Evolutionary conservation across 2,329 filamentous ascomycete species (phyloP), one percentile per base, ranked within the genome.

Genomic region (Cladosporium colombiae): DNA sequence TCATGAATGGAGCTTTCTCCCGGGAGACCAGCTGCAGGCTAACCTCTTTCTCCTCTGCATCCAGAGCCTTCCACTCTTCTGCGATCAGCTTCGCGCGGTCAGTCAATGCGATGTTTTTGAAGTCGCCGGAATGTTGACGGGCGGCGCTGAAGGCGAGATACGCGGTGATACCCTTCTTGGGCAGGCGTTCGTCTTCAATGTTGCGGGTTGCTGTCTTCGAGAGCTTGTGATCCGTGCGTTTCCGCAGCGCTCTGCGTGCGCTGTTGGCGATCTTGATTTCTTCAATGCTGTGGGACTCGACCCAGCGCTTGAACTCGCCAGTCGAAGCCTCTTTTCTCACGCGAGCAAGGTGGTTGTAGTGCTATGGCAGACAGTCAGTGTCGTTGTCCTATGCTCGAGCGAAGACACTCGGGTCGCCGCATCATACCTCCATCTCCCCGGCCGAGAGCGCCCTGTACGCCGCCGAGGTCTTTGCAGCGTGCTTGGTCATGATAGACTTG

Each of bases 201-300:
- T 59, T n/a, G 2, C 66, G 60, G 40, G 40, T 46, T 8, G 3
- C n/a, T 46, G 40, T 0, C 23, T 8, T 3, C 37, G 53, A 52
- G 52, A 70, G 71, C 8, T 29, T 27, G 3, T 60, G 5, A 67
- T 58, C 50, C 25, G 62, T 57, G 44, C 66, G 72, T 40, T 65
- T 72, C 21, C 74, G 73, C 21, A 84, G 70, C 5, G 52, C 13
- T 1, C 46, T 66, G 44, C 88, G 85, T 13, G 88, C 88, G 13
- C 69, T 72, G 74, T 91, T 91, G 65, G 88, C 88, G 3, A 79
- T 66, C 55, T 78, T 78, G 70, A 91, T 89, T 72, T 88, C 74
- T 5, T 84, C 78, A 11, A 85, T 82, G 1, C 85, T 85, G 72
- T 88, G 76, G 3, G 75, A 77, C 35, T 82, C 74, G 23, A 90